Evolutionary conservation across 176 grass and related monocot genomes (phyloP).

Genomic region (Zea mays): Zm-B73-REFERENCE-NAM-5.0 NC_050104.1:27238501-27239000

Average conservation of each 20-base stretch:
- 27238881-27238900: constrained; percentile 3
- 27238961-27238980: neutral
- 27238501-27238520: neutral
- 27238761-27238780: constrained; percentile 39
- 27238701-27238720: constrained; percentile 17
- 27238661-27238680: constrained; percentile 49
- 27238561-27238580: neutral
- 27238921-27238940: neutral
- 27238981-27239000: neutral
- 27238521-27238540: neutral
- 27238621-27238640: constrained; percentile 78
- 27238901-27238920: no score
- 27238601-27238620: constrained; percentile 72
- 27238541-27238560: constrained; percentile 33
- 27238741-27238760: neutral
- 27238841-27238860: constrained; percentile 25
- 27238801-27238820: constrained; percentile 48
- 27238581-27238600: neutral
- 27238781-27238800: constrained; percentile 17
- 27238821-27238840: constrained; percentile 54
- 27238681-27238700: constrained; percentile 29
- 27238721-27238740: neutral
- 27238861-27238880: constrained; percentile 1
- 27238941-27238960: constrained; percentile 19
- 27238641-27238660: constrained; percentile 16